These are phyloP conservation scores for Apiosordaria backusii DNA, from an alignment of 495 filamentous ascomycete genomes.

Conservation along the genomic window DNA sequence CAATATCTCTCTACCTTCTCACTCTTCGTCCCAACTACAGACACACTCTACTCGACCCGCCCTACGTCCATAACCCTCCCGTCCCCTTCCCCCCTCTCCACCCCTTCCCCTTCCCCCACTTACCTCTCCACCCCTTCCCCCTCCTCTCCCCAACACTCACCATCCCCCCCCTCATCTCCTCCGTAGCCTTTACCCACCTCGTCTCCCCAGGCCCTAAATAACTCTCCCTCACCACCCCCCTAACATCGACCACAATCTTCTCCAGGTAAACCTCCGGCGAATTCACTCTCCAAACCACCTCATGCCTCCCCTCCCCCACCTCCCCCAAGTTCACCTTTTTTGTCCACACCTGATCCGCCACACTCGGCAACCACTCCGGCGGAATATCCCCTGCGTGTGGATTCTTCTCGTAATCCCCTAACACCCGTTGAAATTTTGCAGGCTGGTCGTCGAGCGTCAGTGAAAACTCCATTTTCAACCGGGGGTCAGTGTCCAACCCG, in stretches of 20 bases:
- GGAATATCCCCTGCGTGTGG: slow-evolving; percentile 41
- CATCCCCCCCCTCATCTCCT: neutral
- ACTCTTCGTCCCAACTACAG: no score
- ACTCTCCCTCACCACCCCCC: slow-evolving; percentile 46
- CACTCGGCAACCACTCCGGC: slow-evolving; percentile 49
- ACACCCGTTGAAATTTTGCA: slow-evolving; percentile 44
- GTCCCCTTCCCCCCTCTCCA: neutral
- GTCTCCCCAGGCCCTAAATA: slow-evolving; percentile 59
- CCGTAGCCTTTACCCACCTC: neutral
- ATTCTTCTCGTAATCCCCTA: slow-evolving; percentile 45
- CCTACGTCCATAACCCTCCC: neutral
- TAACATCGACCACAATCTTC: slow-evolving; percentile 57
- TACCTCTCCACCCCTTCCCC: neutral
- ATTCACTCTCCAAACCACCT: slow-evolving; percentile 50
- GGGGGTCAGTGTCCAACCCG: slow-evolving; percentile 32
- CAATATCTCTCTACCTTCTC: no score
- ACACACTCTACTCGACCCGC: no score
- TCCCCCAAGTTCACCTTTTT: slow-evolving; percentile 44
- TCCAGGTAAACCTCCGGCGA: slow-evolving; percentile 57
- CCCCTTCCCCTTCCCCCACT: slow-evolving; percentile 1
- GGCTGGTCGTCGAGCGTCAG: slow-evolving; percentile 44
- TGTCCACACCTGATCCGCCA: slow-evolving; percentile 54
- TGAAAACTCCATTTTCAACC: slow-evolving; percentile 31
- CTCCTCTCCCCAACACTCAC: neutral
- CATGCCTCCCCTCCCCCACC: slow-evolving; percentile 39